Evolutionary conservation across 352 stramenopile species (phyloP), one percentile per base, ranked within the genome.

Genomic region (Globisporangium nagaii): DNA sequence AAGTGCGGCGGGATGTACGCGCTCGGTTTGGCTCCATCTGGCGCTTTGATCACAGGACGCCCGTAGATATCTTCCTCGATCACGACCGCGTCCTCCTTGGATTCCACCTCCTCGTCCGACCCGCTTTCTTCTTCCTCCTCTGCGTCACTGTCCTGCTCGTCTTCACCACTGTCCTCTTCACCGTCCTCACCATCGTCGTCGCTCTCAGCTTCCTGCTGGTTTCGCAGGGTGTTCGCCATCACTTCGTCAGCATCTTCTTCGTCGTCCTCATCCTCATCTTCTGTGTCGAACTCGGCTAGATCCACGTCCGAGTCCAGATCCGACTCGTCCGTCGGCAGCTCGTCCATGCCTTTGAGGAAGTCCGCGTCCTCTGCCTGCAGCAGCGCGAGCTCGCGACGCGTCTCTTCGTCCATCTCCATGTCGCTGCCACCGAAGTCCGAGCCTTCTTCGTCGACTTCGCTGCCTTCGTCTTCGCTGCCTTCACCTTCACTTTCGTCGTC

Each of bases 1-100:
- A 97, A 62, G 56, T 95, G 84, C 27, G 88, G 88, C n/a, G 88
- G 86, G 39, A 97, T 58, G 46, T 97, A 97, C 28, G 77, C 71
- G 4, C 66, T 85, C 19, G 75, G 74, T 34, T 79, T 78, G 11
- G 55, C 30, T 4, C 64, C 63, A 24, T 72, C 66, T 35, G 48
- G 54, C 0, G 70, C 43, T 35, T 88, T 83, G 32, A 91, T 60
- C n/a, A 90, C 62, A 1, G 80, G 71, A 17, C 84, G 79, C 17
- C 84, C 84, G 60, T 94, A 94, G 48, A 94, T 91, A 53, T 94
- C 81, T 72, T 94, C 84, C 45, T 73, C 67, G 13, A 92, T 54
- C n/a, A 73, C 64, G 6, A 80, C 56, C 7, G 58, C 56, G 1
- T 53, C 35, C 15, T 53, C 19, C 10, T 51, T 22, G 12, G 70